Conservation (phyloP, 352 stramenopile genomes). For the Pythium volutum region DNA sequence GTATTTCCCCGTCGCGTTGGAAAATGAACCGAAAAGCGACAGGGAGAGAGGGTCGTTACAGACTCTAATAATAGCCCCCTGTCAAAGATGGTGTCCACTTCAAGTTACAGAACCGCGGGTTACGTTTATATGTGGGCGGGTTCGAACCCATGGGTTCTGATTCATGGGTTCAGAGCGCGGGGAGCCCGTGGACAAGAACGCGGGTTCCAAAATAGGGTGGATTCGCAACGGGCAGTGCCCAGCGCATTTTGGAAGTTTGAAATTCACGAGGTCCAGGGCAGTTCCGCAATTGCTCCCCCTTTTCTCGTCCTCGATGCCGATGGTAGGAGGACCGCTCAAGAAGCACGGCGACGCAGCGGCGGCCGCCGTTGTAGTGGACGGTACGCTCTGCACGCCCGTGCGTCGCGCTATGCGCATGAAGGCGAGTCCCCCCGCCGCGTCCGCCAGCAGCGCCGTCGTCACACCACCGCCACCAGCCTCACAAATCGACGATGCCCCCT, state of each 20-base stretch:
- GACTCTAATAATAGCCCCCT: conserved; percentile 12
- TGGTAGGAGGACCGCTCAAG: conserved; percentile 21
- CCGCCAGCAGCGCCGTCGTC: conserved; percentile 8
- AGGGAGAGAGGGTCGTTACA: conserved; percentile 1
- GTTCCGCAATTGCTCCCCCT: background rate
- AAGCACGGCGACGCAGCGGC: conserved; percentile 21
- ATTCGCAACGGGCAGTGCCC: no score
- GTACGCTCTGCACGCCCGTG: conserved; percentile 16
- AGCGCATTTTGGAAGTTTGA: conserved; percentile 29
- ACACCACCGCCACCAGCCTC: background rate
- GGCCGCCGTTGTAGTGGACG: conserved; percentile 3
- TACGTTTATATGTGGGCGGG: no score
- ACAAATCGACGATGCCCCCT: background rate
- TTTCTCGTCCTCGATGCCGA: conserved; percentile 20
- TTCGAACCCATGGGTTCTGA: no score
- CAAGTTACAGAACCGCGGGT: conserved; percentile 17
- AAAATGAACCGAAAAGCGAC: background rate
- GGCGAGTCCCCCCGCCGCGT: conserved; percentile 4
- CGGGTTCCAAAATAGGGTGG: conserved; percentile 13
- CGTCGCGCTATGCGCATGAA: conserved; percentile 18
- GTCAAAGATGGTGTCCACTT: conserved; percentile 9
- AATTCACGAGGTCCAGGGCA: conserved; percentile 2
- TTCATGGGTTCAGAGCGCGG: no score
- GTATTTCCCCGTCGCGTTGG: background rate
- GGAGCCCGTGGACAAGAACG: no score